These are phyloP conservation scores for Oxytropis ochrocephala DNA, from an alignment of 306 rosid genomes.

Conservation along the genomic window DNA sequence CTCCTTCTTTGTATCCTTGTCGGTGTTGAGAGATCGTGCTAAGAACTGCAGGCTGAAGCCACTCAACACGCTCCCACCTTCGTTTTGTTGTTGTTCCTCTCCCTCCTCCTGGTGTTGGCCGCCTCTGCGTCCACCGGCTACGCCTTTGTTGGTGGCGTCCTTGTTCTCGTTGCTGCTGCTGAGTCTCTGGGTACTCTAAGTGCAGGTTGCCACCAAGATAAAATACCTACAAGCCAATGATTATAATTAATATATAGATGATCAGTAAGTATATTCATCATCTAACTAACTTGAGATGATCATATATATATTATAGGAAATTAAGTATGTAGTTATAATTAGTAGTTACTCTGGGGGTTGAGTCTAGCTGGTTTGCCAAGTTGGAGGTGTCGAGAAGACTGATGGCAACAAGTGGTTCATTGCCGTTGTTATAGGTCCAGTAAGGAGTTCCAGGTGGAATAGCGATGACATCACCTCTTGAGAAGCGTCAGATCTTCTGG, in stretches of 20 bases:
- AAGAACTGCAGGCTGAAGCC: conserved; percentile 32
- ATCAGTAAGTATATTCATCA: too few species aligned
- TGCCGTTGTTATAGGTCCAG: conserved; percentile 26
- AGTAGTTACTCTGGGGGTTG: too few species aligned
- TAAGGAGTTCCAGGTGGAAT: conserved; percentile 30
- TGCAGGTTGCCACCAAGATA: too few species aligned
- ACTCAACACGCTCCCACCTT: conserved; percentile 8
- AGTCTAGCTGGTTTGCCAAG: conserved; percentile 31
- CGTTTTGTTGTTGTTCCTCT: neutral
- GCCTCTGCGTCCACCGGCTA: neutral
- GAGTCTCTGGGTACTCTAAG: conserved; percentile 25
- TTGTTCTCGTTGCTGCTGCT: neutral
- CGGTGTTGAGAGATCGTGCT: conserved; percentile 29
- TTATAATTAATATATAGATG: too few species aligned
- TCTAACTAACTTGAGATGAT: too few species aligned
- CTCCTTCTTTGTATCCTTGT: conserved; percentile 19
- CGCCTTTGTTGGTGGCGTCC: neutral
- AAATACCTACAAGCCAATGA: too few species aligned
- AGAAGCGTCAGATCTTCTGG: conserved; percentile 26
- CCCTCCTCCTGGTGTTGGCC: neutral
- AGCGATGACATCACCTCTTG: conserved; percentile 11
- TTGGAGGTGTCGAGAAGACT: conserved; percentile 37
- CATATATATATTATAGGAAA: too few species aligned
- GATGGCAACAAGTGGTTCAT: conserved; percentile 21
- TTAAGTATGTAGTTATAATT: too few species aligned